Base-by-base conservation (phyloP, 305 asterid species). In the Fraxinus baroniana region DNA sequence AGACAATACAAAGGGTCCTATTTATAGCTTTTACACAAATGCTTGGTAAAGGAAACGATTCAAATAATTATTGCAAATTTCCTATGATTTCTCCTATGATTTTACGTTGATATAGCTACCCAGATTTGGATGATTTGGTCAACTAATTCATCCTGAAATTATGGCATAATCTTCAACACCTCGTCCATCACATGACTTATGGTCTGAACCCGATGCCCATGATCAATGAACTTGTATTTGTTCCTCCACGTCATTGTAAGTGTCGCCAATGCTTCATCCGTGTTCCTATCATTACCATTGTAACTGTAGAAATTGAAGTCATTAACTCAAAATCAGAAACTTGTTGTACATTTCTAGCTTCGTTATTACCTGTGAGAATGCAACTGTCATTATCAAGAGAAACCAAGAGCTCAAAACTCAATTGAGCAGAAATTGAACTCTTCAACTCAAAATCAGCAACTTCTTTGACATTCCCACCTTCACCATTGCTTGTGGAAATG, bases 181-280 rank as follows among this genome's bases (percentile, higher is more conserved):
- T 8, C 39, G 85, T 26, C 90, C 91, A 13, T 87, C 82, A 9
- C 92, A 89, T 4, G 84, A 83, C 57, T 79, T 37, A 0, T 74
- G 79, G 36, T 20, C 35, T 3, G 87, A 75, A 74, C 73, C 55
- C 0, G 89, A 85, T 3, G 35, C 78, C 97, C 94, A 92, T 0
- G 94, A 89, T 2, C 94, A 85, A 12, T 92, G 97, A 70, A 80
- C 35, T 62, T 74, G 79, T 26, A 91, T 70, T 74, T 86, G 94
- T 52, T 85, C 88, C 89, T 87, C 89, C 0, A 87, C 86, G 0
- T 81, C 89, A 41, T 30, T 81, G 81, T 80, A 78, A 22, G 97
- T 91, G 4, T 79, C 37, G 24, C 81, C 39, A 78, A 7, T 41
- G 86, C 87, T 76, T 62, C 87, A 62, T 85, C 64, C 77, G 57